phyloP scores from a whole-genome alignment of 2,329 filamentous ascomycete species.

The Periconia sp. region DNA sequence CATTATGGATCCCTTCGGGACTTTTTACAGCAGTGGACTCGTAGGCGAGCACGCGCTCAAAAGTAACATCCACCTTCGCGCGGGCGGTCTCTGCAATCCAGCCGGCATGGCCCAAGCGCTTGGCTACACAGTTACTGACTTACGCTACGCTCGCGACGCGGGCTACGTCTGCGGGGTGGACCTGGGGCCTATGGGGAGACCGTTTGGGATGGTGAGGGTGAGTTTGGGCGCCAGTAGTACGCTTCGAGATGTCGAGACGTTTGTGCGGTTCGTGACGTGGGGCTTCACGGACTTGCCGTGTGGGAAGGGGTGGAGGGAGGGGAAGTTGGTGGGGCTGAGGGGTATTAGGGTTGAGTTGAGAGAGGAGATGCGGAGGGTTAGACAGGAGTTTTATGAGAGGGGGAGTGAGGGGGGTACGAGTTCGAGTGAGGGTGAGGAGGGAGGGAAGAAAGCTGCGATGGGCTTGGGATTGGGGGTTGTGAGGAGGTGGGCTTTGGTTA shows the following conservation, averaged over 20 bases:
- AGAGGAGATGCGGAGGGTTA: too few relatives aligned
- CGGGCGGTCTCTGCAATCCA: slow-evolving; percentile 60
- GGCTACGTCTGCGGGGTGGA: slow-evolving; percentile 62
- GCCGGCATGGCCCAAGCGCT: slow-evolving; percentile 52
- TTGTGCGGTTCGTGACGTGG: slow-evolving; percentile 47
- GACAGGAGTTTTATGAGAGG: too few relatives aligned
- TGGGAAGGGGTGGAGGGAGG: not conserved
- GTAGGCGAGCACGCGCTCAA: slow-evolving; percentile 62
- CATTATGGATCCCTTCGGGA: slow-evolving; percentile 55
- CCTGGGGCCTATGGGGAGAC: slow-evolving; percentile 54
- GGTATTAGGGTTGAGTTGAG: not conserved
- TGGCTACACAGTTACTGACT: slow-evolving; percentile 56
- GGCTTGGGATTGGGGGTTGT: not conserved
- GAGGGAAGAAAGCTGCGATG: not conserved
- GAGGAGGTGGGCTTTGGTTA: not conserved
- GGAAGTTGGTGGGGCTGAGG: not conserved
- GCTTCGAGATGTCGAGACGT: slow-evolving; percentile 54
- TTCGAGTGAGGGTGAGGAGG: not conserved
- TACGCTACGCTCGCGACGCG: slow-evolving; percentile 56
- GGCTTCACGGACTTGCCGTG: slow-evolving; percentile 1
- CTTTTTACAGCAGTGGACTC: slow-evolving; percentile 54
- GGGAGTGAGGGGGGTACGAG: not conserved
- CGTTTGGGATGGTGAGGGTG: slow-evolving; percentile 63
- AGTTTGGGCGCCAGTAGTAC: slow-evolving; percentile 66
- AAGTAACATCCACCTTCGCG: slow-evolving; percentile 61